phyloP scores from a whole-genome alignment of 83 land plant genomes.

The Picea mariana region DNA sequence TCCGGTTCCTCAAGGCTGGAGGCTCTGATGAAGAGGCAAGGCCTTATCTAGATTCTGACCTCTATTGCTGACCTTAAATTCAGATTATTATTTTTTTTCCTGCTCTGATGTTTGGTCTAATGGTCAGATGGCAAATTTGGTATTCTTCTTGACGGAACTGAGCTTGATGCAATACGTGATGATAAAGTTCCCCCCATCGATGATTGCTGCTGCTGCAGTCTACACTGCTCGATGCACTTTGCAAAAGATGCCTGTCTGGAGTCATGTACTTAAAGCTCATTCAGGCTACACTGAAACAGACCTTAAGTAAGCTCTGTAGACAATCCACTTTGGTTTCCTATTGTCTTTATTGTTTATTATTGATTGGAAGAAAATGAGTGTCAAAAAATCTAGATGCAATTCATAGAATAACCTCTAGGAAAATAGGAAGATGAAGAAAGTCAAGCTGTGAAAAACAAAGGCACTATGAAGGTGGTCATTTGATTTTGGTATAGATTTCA shows the following conservation, averaged over 20 bases:
- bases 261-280: slow-evolving; percentile 56
- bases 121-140: slow-evolving; percentile 67
- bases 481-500: not conserved
- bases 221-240: slow-evolving; percentile 62
- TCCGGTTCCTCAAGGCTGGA: slow-evolving; percentile 64
- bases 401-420: no score
- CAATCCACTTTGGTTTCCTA: not conserved
- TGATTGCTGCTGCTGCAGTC: slow-evolving; percentile 74
- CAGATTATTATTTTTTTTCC: not conserved
- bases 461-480: no score
- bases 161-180: slow-evolving; percentile 54
- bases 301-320: slow-evolving; percentile 34
- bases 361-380: not conserved
- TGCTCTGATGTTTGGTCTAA: not conserved
- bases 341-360: not conserved
- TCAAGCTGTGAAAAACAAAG: no score
- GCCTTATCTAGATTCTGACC: not conserved
- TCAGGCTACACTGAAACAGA: slow-evolving; percentile 68
- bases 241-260: slow-evolving; percentile 49
- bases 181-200: slow-evolving; percentile 51
- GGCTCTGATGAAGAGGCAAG: slow-evolving; percentile 42
- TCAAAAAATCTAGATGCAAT: no score
- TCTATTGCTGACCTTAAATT: not conserved
- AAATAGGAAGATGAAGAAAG: no score
- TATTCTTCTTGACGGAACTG: slow-evolving; percentile 65